Percentiles rank a stretch among this genome's conserved stretches.
These are phyloP conservation scores for Cicer chorassanicum DNA, from an alignment of 306 rosid species.

Conservation along the genomic window DNA sequence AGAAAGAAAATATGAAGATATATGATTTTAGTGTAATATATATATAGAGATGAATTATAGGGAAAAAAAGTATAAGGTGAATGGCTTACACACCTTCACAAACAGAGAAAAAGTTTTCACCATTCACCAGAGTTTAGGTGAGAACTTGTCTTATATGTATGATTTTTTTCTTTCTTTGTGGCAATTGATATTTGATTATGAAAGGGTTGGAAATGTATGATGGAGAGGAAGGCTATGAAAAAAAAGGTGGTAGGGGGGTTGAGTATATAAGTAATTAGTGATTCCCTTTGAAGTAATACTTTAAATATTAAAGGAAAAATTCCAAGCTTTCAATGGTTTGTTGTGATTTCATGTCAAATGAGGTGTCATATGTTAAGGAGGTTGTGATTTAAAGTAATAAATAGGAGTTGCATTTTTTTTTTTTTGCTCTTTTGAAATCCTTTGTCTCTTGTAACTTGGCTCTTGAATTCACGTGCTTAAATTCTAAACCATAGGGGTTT, in stretches of 20 bases:
- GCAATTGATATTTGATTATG: conserved; percentile 39
- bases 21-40: conserved; percentile 9
- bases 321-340: conserved; percentile 47
- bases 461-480: conserved; percentile 46
- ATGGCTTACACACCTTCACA: conserved; percentile 24
- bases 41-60: neutral
- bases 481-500: conserved; percentile 16
- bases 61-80: neutral
- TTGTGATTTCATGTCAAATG: conserved; percentile 58
- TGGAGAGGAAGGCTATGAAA: conserved; percentile 35
- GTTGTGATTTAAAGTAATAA: conserved; percentile 37
- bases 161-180: conserved; percentile 1
- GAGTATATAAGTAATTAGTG: conserved; percentile 37
- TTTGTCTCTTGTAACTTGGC: conserved; percentile 29
- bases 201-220: conserved; percentile 40
- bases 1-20: conserved; percentile 19
- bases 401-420: neutral
- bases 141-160: conserved; percentile 37
- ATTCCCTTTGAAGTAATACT: conserved; percentile 65
- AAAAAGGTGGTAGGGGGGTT: conserved; percentile 37
- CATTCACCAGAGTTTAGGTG: neutral
- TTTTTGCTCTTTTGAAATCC: conserved; percentile 20
- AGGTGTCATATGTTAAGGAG: conserved; percentile 47
- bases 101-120: conserved; percentile 28
- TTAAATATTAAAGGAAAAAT: conserved; percentile 43